phyloP scores from a whole-genome alignment of 2,329 filamentous ascomycete genomes.

The Shiraia sp. region DNA sequence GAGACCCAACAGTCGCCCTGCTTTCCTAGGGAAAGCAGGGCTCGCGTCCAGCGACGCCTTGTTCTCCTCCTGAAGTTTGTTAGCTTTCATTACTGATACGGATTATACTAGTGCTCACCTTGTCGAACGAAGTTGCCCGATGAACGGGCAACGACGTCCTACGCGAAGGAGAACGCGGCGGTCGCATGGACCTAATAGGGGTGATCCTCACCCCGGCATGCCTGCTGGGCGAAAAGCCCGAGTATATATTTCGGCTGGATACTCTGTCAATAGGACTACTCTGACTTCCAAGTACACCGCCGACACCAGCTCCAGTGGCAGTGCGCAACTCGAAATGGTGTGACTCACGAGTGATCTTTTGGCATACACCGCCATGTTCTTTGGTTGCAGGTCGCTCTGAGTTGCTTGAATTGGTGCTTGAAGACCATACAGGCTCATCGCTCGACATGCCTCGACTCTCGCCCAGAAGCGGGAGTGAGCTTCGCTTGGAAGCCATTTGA shows the following conservation, averaged over 20 bases:
- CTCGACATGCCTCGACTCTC: too few species aligned
- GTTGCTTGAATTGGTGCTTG: too few species aligned
- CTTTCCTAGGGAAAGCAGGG: too few species aligned
- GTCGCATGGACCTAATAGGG: conserved; percentile 30
- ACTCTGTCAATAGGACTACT: neutral
- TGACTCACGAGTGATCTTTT: too few species aligned
- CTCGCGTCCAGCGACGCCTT: neutral
- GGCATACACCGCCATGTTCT: too few species aligned
- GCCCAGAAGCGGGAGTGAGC: conserved; percentile 10
- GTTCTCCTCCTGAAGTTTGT: neutral
- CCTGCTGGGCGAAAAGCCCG: neutral
- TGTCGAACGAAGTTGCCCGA: neutral
- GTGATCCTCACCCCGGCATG: conserved; percentile 7
- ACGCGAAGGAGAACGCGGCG: conserved; percentile 11
- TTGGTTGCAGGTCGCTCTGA: too few species aligned
- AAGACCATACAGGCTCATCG: too few species aligned
- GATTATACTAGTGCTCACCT: neutral
- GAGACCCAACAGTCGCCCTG: too few species aligned
- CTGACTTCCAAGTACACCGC: neutral
- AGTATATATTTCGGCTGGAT: neutral
- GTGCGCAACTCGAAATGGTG: too few species aligned
- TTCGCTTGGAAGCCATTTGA: conserved; percentile 20
- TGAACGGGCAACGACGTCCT: neutral
- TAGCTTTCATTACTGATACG: neutral
- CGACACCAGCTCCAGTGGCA: neutral